phyloP scores from a whole-genome alignment of 768 basidiomycete species.

The Kwoniella newhampshirensis region DNA sequence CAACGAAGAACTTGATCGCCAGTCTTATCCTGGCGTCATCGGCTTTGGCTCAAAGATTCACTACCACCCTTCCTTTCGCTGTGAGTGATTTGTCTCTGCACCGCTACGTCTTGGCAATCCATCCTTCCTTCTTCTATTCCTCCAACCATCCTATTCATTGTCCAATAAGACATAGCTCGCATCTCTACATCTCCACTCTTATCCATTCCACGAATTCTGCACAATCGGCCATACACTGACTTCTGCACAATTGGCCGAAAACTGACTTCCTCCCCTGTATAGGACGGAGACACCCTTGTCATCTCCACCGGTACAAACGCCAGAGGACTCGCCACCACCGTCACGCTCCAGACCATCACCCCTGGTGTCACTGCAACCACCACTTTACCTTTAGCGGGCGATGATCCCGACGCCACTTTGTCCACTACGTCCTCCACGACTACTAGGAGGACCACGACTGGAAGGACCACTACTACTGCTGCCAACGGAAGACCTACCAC shows the following conservation, averaged over 20 bases:
- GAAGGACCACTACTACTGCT: not conserved
- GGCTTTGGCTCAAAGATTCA: constrained; percentile 12
- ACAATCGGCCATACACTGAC: too few relatives aligned
- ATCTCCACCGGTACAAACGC: constrained; percentile 37
- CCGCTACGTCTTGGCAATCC: too few relatives aligned
- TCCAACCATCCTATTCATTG: not conserved
- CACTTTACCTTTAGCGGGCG: not conserved
- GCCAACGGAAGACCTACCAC: constrained; percentile 6
- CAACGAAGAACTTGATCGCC: constrained; percentile 1
- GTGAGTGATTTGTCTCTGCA: constrained; percentile 26
- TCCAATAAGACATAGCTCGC: too few relatives aligned
- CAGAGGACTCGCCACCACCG: constrained; percentile 24
- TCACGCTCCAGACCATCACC: constrained; percentile 23
- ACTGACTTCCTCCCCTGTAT: not conserved
- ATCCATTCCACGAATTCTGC: too few relatives aligned
- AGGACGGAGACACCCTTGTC: constrained; percentile 44
- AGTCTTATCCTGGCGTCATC: constrained; percentile 8
- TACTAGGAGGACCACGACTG: constrained; percentile 1
- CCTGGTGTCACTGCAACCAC: constrained; percentile 9
- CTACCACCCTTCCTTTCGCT: constrained; percentile 28
- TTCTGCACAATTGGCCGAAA: not conserved
- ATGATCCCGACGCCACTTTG: constrained; percentile 10
- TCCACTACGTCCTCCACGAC: constrained; percentile 14
- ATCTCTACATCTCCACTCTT: too few relatives aligned
- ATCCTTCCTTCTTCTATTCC: not conserved